A percentile compares a stretch with the other conserved stretches of the same genome.
Conservation (phyloP, 2,329 filamentous ascomycete genomes). For the Verticillium longisporum region DNA sequence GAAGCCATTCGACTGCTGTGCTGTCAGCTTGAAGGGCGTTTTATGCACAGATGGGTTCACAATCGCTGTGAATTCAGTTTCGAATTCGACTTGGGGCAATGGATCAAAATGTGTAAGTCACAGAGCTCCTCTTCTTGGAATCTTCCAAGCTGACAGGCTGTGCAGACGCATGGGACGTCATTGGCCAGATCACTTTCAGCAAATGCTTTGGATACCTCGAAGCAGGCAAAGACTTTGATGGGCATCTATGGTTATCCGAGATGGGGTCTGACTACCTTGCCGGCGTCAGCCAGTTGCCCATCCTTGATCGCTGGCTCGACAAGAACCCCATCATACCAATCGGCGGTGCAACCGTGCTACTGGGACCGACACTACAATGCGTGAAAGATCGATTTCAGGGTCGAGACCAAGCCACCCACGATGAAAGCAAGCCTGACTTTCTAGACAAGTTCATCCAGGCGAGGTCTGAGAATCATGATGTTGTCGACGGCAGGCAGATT, state of each 20-base stretch:
- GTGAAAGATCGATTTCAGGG: slow-evolving; percentile 11
- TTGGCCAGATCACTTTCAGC: slow-evolving; percentile 45
- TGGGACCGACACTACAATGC: slow-evolving; percentile 7
- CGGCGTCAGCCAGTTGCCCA: slow-evolving; percentile 43
- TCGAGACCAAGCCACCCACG: slow-evolving; percentile 2
- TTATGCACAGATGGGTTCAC: background rate
- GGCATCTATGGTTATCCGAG: slow-evolving; percentile 43
- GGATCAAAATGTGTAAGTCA: slow-evolving; percentile 19
- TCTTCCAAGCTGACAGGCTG: background rate
- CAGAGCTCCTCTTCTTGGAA: background rate
- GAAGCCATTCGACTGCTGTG: slow-evolving; percentile 41
- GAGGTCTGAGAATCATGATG: slow-evolving; percentile 22
- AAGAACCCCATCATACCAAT: slow-evolving; percentile 38
- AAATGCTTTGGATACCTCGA: slow-evolving; percentile 46
- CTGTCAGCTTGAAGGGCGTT: slow-evolving; percentile 28
- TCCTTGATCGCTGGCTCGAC: slow-evolving; percentile 38
- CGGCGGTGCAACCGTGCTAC: slow-evolving; percentile 12
- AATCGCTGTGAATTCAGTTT: background rate
- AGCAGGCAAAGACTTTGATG: slow-evolving; percentile 41
- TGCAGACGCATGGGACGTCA: slow-evolving; percentile 33
- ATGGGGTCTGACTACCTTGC: slow-evolving; percentile 40
- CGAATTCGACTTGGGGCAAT: slow-evolving; percentile 37
- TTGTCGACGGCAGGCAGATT: background rate
- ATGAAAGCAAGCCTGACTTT: slow-evolving; percentile 17
- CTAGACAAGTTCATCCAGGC: slow-evolving; percentile 27